A percentile compares a stretch with the other conserved stretches of the same genome.
Conservation (phyloP, 2,329 filamentous ascomycete genomes). For the Chalaropsis thielavioides region DNA sequence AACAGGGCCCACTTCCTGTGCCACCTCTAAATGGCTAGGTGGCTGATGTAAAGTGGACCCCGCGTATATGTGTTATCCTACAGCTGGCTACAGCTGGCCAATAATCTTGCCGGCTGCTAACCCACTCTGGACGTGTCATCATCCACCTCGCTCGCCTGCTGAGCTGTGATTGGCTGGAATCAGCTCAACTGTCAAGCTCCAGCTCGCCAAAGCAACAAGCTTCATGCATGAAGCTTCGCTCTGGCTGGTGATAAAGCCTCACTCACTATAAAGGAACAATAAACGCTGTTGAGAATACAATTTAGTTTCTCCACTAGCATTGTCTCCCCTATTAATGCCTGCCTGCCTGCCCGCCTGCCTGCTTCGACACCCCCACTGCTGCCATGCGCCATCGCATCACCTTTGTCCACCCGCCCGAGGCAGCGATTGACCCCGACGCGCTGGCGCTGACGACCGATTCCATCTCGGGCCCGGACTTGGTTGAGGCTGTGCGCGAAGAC, state of each 20-base stretch:
- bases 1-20: background rate
- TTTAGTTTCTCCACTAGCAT: background rate
- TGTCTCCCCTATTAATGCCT: background rate
- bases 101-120: background rate
- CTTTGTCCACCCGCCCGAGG: constrained; percentile 53
- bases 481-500: constrained; percentile 58
- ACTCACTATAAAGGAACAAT: background rate
- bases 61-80: background rate
- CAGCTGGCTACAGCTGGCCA: background rate
- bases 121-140: background rate
- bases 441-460: constrained; percentile 42
- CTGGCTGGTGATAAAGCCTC: background rate
- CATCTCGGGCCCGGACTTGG: constrained; percentile 41
- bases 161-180: background rate
- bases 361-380: constrained; percentile 5
- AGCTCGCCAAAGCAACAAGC: background rate
- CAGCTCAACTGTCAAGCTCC: background rate
- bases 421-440: constrained; percentile 47
- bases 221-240: background rate
- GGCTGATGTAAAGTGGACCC: background rate
- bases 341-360: background rate
- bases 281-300: background rate
- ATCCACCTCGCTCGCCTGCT: background rate
- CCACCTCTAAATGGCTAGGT: background rate
- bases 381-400: constrained; percentile 68